A percentile compares a stretch with the other conserved stretches of the same genome.
Conservation (phyloP, 257 asterid genomes). For the Solanum megistacrolobum region DNA sequence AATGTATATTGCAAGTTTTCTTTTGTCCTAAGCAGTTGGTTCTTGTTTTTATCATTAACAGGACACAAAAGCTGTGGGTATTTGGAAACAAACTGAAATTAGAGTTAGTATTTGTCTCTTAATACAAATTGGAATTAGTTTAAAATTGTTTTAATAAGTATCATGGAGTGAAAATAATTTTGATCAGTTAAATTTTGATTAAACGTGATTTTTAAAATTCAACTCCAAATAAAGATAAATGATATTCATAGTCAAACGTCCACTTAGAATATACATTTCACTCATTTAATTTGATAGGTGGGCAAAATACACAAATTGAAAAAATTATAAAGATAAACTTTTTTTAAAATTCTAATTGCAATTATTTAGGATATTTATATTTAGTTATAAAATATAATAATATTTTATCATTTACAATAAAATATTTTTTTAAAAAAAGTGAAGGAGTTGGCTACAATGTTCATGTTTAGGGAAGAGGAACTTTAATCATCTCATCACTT, state of each 20-base stretch:
- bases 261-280: not conserved
- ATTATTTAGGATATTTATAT: not conserved
- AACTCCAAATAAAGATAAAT: not conserved
- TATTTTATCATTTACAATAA: not conserved
- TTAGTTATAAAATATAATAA: not conserved
- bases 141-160: not conserved
- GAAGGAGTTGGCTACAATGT: not conserved
- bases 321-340: not conserved
- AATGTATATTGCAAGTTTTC: not conserved
- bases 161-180: not conserved
- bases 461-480: not conserved
- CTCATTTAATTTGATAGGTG: not conserved
- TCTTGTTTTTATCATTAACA: not conserved
- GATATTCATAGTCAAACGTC: not conserved
- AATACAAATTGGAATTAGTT: not conserved
- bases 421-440: not conserved
- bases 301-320: not conserved
- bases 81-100: not conserved
- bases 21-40: not conserved
- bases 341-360: not conserved
- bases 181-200: not conserved
- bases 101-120: not conserved
- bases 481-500: not conserved
- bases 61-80: not conserved
- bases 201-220: not conserved